phyloP scores from a whole-genome alignment of 2,329 filamentous ascomycete species.

The Fusarium udum region DNA sequence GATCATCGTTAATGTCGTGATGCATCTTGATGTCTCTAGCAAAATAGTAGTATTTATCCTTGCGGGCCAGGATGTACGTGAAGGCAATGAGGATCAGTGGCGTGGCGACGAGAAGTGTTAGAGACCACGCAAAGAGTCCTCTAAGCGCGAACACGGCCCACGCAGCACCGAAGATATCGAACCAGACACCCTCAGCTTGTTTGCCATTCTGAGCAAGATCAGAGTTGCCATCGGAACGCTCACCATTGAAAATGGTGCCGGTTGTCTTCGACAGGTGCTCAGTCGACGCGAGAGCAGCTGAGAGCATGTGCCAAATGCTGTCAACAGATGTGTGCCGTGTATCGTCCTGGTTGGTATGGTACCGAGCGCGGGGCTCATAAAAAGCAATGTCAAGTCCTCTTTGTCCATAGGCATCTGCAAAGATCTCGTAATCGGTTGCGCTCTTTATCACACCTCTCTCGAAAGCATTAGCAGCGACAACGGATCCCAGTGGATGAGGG shows the following conservation, averaged over 20 bases:
- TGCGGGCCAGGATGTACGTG: constrained; percentile 72
- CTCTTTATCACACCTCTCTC: constrained; percentile 80
- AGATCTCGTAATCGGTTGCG: constrained; percentile 89
- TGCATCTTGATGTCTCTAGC: constrained; percentile 66
- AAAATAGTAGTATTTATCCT: constrained; percentile 91
- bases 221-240: constrained; percentile 61
- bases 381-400: constrained; percentile 94
- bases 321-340: constrained; percentile 76
- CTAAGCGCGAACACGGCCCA: constrained; percentile 83
- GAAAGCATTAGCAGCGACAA: constrained; percentile 86
- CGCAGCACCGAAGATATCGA: constrained; percentile 84
- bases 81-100: constrained; percentile 78
- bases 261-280: constrained; percentile 75
- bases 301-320: constrained; percentile 95
- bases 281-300: constrained; percentile 79
- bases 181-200: constrained; percentile 83
- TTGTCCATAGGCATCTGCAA: constrained; percentile 79
- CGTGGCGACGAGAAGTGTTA: constrained; percentile 82
- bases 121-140: constrained; percentile 87
- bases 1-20: constrained; percentile 66
- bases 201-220: constrained; percentile 73
- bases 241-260: constrained; percentile 71
- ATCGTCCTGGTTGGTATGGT: constrained; percentile 93
- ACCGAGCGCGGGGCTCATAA: constrained; percentile 83
- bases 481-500: constrained; percentile 82